phyloP scores from a whole-genome alignment of 1,284 basidiomycete genomes.

The Moniliella sp. region DNA sequence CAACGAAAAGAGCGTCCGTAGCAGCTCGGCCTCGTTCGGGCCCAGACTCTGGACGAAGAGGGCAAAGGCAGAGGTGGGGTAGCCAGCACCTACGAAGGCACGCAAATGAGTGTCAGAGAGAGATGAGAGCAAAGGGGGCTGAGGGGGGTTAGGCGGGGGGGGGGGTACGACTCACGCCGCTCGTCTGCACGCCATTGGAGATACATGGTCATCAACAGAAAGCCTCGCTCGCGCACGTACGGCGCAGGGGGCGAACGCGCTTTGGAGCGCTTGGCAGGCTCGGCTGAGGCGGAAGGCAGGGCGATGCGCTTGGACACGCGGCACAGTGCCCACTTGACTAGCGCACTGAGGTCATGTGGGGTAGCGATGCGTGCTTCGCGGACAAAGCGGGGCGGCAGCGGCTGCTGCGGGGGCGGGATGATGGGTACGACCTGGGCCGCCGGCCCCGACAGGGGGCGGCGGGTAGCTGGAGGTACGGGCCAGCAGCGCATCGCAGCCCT shows the following conservation, averaged over 20 bases:
- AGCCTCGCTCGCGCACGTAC: constrained; percentile 27
- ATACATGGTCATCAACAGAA: constrained; percentile 23
- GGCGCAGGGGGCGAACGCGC: too few species aligned
- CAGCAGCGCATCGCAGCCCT: constrained; percentile 14
- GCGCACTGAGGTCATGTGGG: constrained; percentile 22
- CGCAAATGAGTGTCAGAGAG: not conserved
- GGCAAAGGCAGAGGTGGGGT: constrained; percentile 11
- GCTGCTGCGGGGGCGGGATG: constrained; percentile 1
- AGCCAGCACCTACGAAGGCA: constrained; percentile 1
- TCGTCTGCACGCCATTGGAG: constrained; percentile 22
- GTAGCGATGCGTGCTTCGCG: constrained; percentile 23
- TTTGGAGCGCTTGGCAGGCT: constrained; percentile 10
- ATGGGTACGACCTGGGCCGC: not conserved
- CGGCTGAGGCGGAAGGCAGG: constrained; percentile 10
- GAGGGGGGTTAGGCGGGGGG: not conserved
- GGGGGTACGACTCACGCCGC: constrained; percentile 4
- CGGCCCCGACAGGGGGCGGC: not conserved
- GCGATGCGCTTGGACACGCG: constrained; percentile 24
- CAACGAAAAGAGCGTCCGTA: constrained; percentile 21
- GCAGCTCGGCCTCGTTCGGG: constrained; percentile 10
- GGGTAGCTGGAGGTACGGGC: constrained; percentile 3
- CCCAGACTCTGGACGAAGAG: constrained; percentile 9
- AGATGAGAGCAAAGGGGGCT: not conserved
- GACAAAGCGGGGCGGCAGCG: constrained; percentile 5
- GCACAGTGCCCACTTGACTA: constrained; percentile 32